Evolutionary conservation across 768 basidiomycete genomes (phyloP).

Genomic region (Postia placenta): DNA sequence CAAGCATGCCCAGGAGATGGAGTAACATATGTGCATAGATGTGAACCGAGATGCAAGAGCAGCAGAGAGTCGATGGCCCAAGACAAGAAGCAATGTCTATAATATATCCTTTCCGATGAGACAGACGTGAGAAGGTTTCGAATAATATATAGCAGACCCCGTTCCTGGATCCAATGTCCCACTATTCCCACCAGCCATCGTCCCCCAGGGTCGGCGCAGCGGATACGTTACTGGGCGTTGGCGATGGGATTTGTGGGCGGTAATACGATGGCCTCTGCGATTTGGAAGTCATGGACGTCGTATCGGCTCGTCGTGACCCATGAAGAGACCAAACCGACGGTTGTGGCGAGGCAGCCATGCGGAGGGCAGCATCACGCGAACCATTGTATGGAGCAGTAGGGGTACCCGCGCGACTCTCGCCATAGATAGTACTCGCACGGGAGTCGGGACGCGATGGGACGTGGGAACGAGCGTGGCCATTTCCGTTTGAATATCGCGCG

Average conservation of each 20-base stretch:
- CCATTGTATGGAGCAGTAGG: constrained; percentile 39
- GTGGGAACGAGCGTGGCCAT: constrained; percentile 22
- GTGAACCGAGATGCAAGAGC: constrained; percentile 3
- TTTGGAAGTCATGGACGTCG: constrained; percentile 26
- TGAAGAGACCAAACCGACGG: constrained; percentile 70
- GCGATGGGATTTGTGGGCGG: constrained; percentile 48
- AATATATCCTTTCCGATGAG: constrained; percentile 1
- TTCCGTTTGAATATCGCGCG: constrained; percentile 40
- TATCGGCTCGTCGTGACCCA: constrained; percentile 35
- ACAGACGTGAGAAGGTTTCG: too few relatives aligned
- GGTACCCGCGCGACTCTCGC: constrained; percentile 42
- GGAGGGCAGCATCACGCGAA: constrained; percentile 27
- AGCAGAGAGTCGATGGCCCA: constrained; percentile 1
- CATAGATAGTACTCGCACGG: constrained; percentile 59
- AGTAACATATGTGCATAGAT: constrained; percentile 3
- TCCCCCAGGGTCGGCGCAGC: constrained; percentile 61
- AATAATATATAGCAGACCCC: too few relatives aligned
- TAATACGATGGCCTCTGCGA: constrained; percentile 22
- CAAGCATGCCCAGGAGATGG: not conserved
- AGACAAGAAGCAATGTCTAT: constrained; percentile 5
- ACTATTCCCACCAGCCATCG: constrained; percentile 75
- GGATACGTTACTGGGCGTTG: constrained; percentile 73
- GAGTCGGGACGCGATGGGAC: constrained; percentile 66
- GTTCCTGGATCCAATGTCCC: too few relatives aligned
- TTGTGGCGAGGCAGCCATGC: constrained; percentile 44